Evolutionary conservation across 2,329 filamentous ascomycete species (phyloP).

Genomic region (Nothophoma quercina): DNA sequence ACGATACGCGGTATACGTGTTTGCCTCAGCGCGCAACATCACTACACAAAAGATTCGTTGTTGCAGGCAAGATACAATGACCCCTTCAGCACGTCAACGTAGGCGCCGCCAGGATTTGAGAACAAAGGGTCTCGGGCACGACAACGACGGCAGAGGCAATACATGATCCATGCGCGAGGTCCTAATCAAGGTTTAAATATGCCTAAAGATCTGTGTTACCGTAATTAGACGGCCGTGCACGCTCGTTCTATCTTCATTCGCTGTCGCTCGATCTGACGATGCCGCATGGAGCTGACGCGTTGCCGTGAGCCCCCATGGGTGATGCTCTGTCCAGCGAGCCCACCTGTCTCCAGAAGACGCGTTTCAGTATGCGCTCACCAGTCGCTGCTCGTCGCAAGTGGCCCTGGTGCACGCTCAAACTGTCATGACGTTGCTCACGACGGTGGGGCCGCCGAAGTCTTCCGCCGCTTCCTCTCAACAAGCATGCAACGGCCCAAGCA

Average conservation of each 20-base stretch:
- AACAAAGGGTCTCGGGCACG: conserved; percentile 11
- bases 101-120: no score
- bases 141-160: neutral
- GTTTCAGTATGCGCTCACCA: conserved; percentile 15
- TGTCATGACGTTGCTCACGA: conserved; percentile 15
- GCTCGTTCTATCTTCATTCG: conserved; percentile 12
- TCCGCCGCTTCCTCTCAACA: conserved; percentile 16
- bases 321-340: neutral
- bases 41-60: neutral
- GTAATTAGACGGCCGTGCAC: conserved; percentile 11
- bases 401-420: neutral
- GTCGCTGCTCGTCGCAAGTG: conserved; percentile 8
- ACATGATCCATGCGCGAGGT: conserved; percentile 2
- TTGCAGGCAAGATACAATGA: no score
- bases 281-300: conserved; percentile 18
- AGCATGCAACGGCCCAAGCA: conserved; percentile 16
- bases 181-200: conserved; percentile 14
- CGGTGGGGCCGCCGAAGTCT: conserved; percentile 16
- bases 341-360: conserved; percentile 5
- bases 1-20: neutral
- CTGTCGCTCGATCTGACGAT: conserved; percentile 7
- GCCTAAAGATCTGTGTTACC: conserved; percentile 11
- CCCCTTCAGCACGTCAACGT: neutral
- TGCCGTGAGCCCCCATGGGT: conserved; percentile 6
- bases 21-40: neutral